These are phyloP conservation scores for Hondaea fermentalgiana DNA, from an alignment of 108 stramenopile genomes.

Conservation along the genomic window DNA sequence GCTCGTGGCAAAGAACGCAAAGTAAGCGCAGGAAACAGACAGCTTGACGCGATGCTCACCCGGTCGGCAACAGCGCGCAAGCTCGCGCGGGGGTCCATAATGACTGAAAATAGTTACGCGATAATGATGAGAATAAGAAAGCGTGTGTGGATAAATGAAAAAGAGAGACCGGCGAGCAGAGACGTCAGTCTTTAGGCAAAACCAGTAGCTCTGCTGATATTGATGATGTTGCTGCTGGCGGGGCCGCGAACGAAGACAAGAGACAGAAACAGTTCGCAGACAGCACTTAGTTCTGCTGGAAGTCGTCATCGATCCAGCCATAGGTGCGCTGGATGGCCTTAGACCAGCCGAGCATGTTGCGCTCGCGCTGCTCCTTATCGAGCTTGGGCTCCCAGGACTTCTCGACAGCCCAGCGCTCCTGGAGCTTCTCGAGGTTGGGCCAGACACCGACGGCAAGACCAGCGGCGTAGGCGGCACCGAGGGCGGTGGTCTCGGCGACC, in stretches of 20 bases:
- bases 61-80: no score
- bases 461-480: constrained; percentile 90
- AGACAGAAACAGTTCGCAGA: not conserved
- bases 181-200: not conserved
- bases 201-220: not conserved
- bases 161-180: no score
- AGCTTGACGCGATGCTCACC: no score
- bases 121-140: no score
- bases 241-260: no score
- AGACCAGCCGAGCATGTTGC: constrained; percentile 69
- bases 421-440: constrained; percentile 67
- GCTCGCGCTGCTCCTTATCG: constrained; percentile 47
- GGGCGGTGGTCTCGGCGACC: constrained; percentile 81
- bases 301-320: constrained; percentile 56
- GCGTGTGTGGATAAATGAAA: no score
- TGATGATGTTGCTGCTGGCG: not conserved
- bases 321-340: constrained; percentile 76
- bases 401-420: constrained; percentile 61
- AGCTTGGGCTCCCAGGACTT: constrained; percentile 63
- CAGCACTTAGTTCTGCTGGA: not conserved
- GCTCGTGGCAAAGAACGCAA: no score
- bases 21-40: no score
- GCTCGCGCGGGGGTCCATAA: no score
- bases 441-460: constrained; percentile 91
- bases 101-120: no score